These are phyloP conservation scores for Penicillium palitans DNA, from an alignment of 2,329 filamentous ascomycete species.

Conservation along the genomic window DNA sequence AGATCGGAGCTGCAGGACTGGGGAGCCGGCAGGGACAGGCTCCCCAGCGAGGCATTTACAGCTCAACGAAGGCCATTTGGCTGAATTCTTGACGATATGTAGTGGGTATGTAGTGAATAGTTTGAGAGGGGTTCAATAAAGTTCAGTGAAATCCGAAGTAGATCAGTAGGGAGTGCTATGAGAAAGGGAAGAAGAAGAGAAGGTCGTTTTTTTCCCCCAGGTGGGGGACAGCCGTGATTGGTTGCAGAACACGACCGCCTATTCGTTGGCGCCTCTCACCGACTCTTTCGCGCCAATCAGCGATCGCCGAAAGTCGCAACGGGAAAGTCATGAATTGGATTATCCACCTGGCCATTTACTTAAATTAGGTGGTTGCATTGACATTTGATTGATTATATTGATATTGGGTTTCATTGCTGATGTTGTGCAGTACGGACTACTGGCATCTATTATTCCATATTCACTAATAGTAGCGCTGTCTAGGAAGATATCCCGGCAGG, in stretches of 20 bases:
- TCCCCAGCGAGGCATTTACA: constrained; percentile 87
- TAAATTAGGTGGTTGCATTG: neutral
- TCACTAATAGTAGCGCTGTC: neutral
- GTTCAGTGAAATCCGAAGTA: neutral
- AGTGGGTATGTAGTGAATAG: neutral
- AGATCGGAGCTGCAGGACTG: constrained; percentile 85
- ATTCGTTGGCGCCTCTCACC: constrained; percentile 36
- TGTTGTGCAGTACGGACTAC: neutral
- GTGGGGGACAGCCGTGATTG: constrained; percentile 30
- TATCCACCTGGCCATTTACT: neutral
- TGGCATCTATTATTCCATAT: neutral
- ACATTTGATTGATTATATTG: neutral
- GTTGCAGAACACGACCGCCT: constrained; percentile 15
- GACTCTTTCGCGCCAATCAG: constrained; percentile 29
- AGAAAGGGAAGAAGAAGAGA: constrained; percentile 27
- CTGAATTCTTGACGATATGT: constrained; percentile 71
- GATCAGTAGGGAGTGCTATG: constrained; percentile 17
- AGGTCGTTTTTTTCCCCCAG: constrained; percentile 31
- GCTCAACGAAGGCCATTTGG: constrained; percentile 77
- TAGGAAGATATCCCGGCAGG: neutral
- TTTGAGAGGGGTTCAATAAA: constrained; percentile 20
- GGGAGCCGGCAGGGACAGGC: constrained; percentile 60
- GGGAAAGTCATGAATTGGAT: constrained; percentile 3
- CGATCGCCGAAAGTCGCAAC: neutral
- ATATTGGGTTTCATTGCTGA: neutral